Percentiles rank a stretch among this genome's conserved stretches.
Evolutionary conservation across 1,284 basidiomycete species (phyloP).

Genomic region (Malassezia japonica): DNA sequence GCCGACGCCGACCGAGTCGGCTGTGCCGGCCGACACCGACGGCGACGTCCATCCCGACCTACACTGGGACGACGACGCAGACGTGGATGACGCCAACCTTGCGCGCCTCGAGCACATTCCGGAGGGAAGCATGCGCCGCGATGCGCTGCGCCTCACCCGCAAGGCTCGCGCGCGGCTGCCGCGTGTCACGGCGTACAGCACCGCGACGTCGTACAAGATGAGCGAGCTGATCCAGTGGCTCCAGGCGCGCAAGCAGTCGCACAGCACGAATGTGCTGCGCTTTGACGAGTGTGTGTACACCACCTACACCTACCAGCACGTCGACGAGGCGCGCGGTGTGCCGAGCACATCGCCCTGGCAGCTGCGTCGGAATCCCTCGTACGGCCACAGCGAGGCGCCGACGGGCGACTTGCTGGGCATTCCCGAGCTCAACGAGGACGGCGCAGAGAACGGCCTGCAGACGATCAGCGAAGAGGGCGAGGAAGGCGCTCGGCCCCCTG

Average conservation of each 20-base stretch:
- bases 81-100: conserved; percentile 29
- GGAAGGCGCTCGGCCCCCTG: conserved; percentile 9
- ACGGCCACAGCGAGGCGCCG: not conserved
- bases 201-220: conserved; percentile 79
- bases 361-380: not conserved
- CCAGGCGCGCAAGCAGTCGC: conserved; percentile 65
- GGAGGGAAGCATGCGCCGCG: conserved; percentile 80
- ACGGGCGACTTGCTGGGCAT: conserved; percentile 42
- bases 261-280: conserved; percentile 57
- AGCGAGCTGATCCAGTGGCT: conserved; percentile 78
- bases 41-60: conserved; percentile 45
- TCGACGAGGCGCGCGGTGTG: conserved; percentile 36
- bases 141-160: conserved; percentile 79
- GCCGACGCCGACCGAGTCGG: conserved; percentile 55
- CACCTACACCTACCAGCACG: conserved; percentile 44
- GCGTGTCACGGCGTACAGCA: conserved; percentile 90
- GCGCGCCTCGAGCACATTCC: conserved; percentile 57
- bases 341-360: conserved; percentile 1
- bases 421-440: conserved; percentile 25
- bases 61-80: conserved; percentile 50
- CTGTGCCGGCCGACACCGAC: not conserved
- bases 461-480: conserved; percentile 18
- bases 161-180: conserved; percentile 86
- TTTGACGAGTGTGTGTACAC: conserved; percentile 48
- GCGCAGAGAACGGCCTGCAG: conserved; percentile 11